Base-by-base conservation (phyloP, 2,329 filamentous ascomycete species). In the Colletotrichum abscissum region DNA sequence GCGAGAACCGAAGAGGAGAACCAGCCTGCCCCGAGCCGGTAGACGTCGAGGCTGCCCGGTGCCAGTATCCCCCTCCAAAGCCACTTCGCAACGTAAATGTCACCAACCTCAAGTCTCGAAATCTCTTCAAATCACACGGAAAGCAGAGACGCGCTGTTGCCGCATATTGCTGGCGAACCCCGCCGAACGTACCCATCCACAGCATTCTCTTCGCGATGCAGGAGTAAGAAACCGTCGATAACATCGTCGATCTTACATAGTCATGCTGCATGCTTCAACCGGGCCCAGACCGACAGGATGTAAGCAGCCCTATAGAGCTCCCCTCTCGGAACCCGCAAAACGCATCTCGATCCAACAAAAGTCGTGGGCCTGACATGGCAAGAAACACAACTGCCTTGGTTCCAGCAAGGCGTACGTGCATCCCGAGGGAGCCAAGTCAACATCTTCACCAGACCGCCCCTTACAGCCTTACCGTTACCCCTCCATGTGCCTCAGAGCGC, bases 211-310 rank as follows among this genome's bases (percentile, higher is more conserved):
- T 16, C 52, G 28, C 30, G 19, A 6, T 19, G 52, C 52, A 57
- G 16, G 7, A 33, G 16, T 3, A n/a, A 22, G 38, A 42, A 38
- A 33, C n/a, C 33, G 38, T 42, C 14, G 52, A 16, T 22, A 52
- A 11, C 24, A 55, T 56, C 63, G 52, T 65, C 63, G 63, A 65
- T 65, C 63, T 33, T 42, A 33, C 63, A 12, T 33, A 65, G 16
- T 5, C 22, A 65, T 14, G 49, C 5, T n/a, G 7, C 16, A 11
- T 30, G 3, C 9, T 9, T n/a, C 52, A 65, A 19, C n/a, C 62
- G 14, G 62, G 30, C 19, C 12, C 30, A 14, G 52, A 42, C 46
- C 33, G 52, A 30, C 49, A 28, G 30, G 28, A 8, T 16, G 22
- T 1, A 16, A 56, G 24, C 19, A 55, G 62, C 62, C 46, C 62